Conservation (phyloP, 345 rosid genomes). For the Ceriops decandra region DNA sequence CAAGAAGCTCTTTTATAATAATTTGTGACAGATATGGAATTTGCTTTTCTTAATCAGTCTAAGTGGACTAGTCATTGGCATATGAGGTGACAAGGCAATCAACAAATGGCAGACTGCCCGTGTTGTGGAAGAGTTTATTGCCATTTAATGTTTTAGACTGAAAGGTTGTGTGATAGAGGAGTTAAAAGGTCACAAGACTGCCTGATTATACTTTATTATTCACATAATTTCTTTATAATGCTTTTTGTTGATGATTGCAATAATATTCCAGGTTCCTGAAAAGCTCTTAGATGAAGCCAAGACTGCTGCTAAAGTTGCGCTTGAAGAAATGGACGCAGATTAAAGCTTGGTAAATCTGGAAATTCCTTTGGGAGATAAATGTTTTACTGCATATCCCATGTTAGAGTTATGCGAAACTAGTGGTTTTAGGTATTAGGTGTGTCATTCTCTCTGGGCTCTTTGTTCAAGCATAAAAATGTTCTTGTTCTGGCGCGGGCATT, state of each 20-base stretch:
- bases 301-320: slow-evolving; percentile 76
- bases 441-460: too few relatives aligned
- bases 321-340: slow-evolving; percentile 99
- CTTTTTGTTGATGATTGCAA: neutral
- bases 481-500: too few relatives aligned
- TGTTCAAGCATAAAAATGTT: too few relatives aligned
- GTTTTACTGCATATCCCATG: neutral
- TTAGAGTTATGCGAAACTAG: neutral
- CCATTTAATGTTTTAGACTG: too few relatives aligned
- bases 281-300: slow-evolving; percentile 90
- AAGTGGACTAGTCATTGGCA: too few relatives aligned
- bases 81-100: too few relatives aligned
- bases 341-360: slow-evolving; percentile 17
- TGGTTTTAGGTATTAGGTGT: neutral
- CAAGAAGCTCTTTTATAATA: too few relatives aligned
- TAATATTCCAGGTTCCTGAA: slow-evolving; percentile 74
- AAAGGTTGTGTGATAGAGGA: too few relatives aligned
- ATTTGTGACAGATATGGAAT: too few relatives aligned
- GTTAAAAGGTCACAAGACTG: neutral
- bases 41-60: too few relatives aligned
- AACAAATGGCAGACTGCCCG: too few relatives aligned
- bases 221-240: neutral
- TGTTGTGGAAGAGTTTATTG: too few relatives aligned
- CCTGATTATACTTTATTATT: neutral
- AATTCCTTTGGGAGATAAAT: slow-evolving; percentile 6